Conservation (phyloP, 306 rosid genomes). For the Medicago truncatula region MtrunA17r5.0-ANR NC_053046.1:19838001-19838500, state of each 20-base stretch:
- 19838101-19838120: slow-evolving; percentile 41
- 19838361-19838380: slow-evolving; percentile 56
- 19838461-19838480: not conserved
- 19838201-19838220: slow-evolving; percentile 49
- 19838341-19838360: slow-evolving; percentile 32
- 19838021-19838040: slow-evolving; percentile 38
- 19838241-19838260: slow-evolving; percentile 51
- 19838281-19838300: slow-evolving; percentile 42
- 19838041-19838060: slow-evolving; percentile 24
- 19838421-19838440: slow-evolving; percentile 38
- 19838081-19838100: not conserved
- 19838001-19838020: too few species aligned
- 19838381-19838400: slow-evolving; percentile 39
- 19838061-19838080: not conserved
- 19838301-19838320: slow-evolving; percentile 43
- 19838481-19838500: not conserved
- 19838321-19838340: slow-evolving; percentile 61
- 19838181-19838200: not conserved
- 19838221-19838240: not conserved
- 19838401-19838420: slow-evolving; percentile 55
- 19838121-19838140: not conserved
- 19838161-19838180: slow-evolving; percentile 51
- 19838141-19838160: not conserved
- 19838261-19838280: slow-evolving; percentile 52
- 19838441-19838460: not conserved